phyloP scores from a whole-genome alignment of 2,329 filamentous ascomycete genomes.

The Elsinoe fawcettii region DNA sequence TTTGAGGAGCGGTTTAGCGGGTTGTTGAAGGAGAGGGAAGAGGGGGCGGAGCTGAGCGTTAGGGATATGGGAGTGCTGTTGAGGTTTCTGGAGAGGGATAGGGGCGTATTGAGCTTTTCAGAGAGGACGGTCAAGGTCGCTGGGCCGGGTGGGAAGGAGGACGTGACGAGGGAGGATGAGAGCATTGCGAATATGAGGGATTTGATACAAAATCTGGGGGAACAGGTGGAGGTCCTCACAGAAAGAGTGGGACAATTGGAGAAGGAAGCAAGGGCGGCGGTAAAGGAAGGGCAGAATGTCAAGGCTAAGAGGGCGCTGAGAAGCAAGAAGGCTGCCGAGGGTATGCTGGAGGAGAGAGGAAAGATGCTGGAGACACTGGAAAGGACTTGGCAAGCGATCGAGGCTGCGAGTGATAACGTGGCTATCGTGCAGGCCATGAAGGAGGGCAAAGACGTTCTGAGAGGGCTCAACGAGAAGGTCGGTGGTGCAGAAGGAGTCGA shows the following conservation, averaged over 20 bases:
- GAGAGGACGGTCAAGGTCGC: conserved; percentile 65
- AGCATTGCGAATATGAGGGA: conserved; percentile 73
- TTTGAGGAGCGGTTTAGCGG: not conserved
- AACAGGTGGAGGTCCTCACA: conserved; percentile 59
- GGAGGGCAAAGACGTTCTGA: conserved; percentile 63
- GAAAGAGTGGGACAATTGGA: conserved; percentile 44
- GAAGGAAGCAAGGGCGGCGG: conserved; percentile 57
- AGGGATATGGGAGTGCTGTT: conserved; percentile 38
- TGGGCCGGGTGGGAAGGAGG: conserved; percentile 29
- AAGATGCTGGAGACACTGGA: conserved; percentile 74
- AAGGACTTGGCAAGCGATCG: conserved; percentile 71
- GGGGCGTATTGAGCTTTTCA: conserved; percentile 25
- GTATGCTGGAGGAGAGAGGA: conserved; percentile 61
- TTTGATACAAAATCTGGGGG: conserved; percentile 59
- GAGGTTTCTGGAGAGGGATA: conserved; percentile 43
- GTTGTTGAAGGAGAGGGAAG: not conserved
- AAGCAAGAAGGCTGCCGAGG: conserved; percentile 74
- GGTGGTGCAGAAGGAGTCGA: conserved; percentile 72
- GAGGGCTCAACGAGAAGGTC: conserved; percentile 64
- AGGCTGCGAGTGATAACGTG: conserved; percentile 77
- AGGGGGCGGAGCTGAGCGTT: conserved; percentile 29
- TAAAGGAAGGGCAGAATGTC: conserved; percentile 63
- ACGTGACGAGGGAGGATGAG: conserved; percentile 68
- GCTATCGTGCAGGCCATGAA: conserved; percentile 79
- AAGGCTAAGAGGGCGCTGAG: conserved; percentile 71